These are phyloP conservation scores for Annulohypoxylon maeteangense DNA, from an alignment of 495 filamentous ascomycete genomes.

Conservation along the genomic window DNA sequence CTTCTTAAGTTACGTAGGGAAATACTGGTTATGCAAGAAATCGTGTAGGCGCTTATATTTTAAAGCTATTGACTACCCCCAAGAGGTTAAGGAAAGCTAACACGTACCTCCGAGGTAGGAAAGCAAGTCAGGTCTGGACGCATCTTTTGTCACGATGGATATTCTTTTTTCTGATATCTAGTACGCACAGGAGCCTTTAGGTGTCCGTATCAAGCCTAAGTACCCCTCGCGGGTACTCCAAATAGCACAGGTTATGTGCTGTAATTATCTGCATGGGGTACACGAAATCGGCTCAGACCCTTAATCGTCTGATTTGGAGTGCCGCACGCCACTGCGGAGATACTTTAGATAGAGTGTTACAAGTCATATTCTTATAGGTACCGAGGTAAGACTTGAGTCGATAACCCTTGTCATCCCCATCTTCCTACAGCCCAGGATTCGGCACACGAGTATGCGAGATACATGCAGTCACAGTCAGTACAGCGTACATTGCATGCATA, in stretches of 20 bases:
- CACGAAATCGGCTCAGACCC: slow-evolving; percentile 7
- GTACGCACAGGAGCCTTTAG: neutral
- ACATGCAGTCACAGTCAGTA: slow-evolving; percentile 2
- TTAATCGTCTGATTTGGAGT: slow-evolving; percentile 16
- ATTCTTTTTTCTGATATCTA: neutral
- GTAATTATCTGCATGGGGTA: slow-evolving; percentile 5
- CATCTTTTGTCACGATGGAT: neutral
- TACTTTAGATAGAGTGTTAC: neutral
- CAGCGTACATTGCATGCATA: slow-evolving; percentile 3
- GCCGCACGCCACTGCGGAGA: slow-evolving; percentile 9
- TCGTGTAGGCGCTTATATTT: neutral
- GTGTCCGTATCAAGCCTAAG: neutral
- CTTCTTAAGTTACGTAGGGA: neutral
- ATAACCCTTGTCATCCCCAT: slow-evolving; percentile 20
- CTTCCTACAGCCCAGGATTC: slow-evolving; percentile 5
- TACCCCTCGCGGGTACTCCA: neutral
- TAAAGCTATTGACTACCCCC: neutral
- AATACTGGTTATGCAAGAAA: neutral
- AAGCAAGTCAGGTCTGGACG: neutral
- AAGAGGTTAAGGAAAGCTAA: neutral
- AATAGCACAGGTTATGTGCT: slow-evolving; percentile 13
- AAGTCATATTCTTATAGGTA: slow-evolving; percentile 7
- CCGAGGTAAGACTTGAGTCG: neutral
- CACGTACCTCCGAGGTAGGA: neutral
- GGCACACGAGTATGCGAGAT: slow-evolving; percentile 23